Base-by-base conservation (phyloP, 768 basidiomycete species). In the Naganishia vishniacii region DNA sequence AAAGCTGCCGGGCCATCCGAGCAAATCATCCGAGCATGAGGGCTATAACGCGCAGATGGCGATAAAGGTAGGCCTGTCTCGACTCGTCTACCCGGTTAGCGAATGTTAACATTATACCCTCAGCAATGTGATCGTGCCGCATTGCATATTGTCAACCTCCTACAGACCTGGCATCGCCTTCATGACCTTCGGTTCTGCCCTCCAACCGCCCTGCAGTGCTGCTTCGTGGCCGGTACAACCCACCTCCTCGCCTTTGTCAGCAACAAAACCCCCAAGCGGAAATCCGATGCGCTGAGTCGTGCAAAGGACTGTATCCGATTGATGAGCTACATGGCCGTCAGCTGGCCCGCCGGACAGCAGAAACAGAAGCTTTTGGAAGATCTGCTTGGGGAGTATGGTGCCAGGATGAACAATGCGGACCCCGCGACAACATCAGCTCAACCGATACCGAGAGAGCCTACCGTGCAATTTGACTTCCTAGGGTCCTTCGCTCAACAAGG, bases 61-160 rank as follows among this genome's bases (percentile, higher is more conserved):
- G 45, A 68, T 71, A 49, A 71, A 71, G 67, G 70, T 69, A 44
- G n/a, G n/a, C n/a, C n/a, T n/a, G n/a, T n/a, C n/a, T n/a, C 58
- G 67, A 31, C 5, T 26, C n/a, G 28, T 44, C 34, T 29, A 3
- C 4, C 5, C 51, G 34, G 2, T 13, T 25, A 23, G 26, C 48
- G 1, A 15, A 23, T 25, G 29, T 40, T 62, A 37, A 62, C 41
- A n/a, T 20, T 29, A 45, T 53, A 32, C 56, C 3, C 13, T 4
- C n/a, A 72, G 71, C 63, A 68, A 16, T 69, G 71, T 45, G 69
- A 72, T 64, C 65, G 61, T 20, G 68, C 70, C 0, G 70, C 70
- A 0, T 18, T 64, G 0, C 70, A 71, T 3, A 62, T 71, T 41
- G 65, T 69, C 20, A 45, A 46, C 11, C 59, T 71, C 15, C 64